A percentile compares a stretch with the other conserved stretches of the same genome.
phyloP scores from a whole-genome alignment of 495 filamentous ascomycete genomes.

The Penicillium paxilli region DNA sequence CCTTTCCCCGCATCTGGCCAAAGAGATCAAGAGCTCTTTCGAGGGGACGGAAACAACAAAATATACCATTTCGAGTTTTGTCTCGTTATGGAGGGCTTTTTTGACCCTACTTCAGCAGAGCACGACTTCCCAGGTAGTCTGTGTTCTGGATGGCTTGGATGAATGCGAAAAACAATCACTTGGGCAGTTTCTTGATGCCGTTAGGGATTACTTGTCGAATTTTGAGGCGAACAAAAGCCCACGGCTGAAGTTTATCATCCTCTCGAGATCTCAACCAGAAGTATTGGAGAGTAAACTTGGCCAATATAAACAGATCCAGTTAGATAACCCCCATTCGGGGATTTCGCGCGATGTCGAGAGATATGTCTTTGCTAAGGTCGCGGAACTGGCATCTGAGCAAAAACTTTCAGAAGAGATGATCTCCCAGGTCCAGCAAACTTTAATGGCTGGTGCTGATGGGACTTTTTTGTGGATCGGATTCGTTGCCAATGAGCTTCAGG shows the following conservation, averaged over 20 bases:
- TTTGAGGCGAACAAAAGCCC: conserved; percentile 8
- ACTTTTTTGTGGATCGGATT: conserved; percentile 39
- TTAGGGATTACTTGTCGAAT: conserved; percentile 11
- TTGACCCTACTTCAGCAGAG: conserved; percentile 28
- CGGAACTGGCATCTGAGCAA: conserved; percentile 31
- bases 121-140: conserved; percentile 24
- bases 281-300: conserved; percentile 26
- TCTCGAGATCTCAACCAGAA: conserved; percentile 34
- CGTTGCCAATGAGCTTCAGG: conserved; percentile 37
- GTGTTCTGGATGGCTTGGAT: conserved; percentile 47
- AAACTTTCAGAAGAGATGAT: conserved; percentile 11
- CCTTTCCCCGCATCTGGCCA: conserved; percentile 18
- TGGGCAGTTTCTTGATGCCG: conserved; percentile 29
- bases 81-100: conserved; percentile 38
- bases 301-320: conserved; percentile 11
- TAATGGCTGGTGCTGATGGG: conserved; percentile 37
- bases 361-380: conserved; percentile 37
- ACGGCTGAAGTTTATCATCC: conserved; percentile 33
- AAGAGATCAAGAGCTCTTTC: conserved; percentile 16
- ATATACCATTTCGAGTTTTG: conserved; percentile 21
- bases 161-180: conserved; percentile 46
- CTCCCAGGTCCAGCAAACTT: conserved; percentile 22
- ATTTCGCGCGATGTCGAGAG: conserved; percentile 31
- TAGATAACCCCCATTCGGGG: conserved; percentile 28
- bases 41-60: conserved; percentile 28